Base-by-base conservation (phyloP, 345 rosid species). In the Schrenkiella parvula region DNA sequence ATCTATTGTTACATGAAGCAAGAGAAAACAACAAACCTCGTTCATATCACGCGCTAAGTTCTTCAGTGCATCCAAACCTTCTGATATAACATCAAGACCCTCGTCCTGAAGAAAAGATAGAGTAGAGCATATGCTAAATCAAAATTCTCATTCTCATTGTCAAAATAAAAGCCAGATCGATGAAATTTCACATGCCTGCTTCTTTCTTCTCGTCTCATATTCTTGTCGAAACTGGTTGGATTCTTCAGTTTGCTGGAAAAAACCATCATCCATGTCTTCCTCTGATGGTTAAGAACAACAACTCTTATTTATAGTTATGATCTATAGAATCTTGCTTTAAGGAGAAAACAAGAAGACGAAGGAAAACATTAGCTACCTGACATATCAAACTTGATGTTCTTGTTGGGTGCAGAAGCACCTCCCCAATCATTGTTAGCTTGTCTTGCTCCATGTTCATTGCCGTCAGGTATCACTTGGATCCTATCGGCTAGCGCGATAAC, bases 401-500 rank as follows among this genome's bases (percentile, higher is more conserved):
- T 85, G 78, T 75, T 58, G n/a, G 95, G 79, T 21, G 85, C 52
- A 41, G 89, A 84, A 77, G 82, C 57, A 48, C 78, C 71, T 64
- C 79, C 83, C 89, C 90, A 88, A 64, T 86, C 95, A 65, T 80
- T 63, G 41, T 42, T 86, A 15, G 79, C 69, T 46, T 81, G 80
- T 41, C 72, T 75, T 34, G 78, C 66, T 43, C 72, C 84, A 43
- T 53, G 12, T 4, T 71, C 44, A 44, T 66, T 62, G 44, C 86
- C 98, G 71, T 89, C 95, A 17, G 89, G 91, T 80, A 90, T 82
- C 10, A 72, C 85, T 73, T 86, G 80, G 66, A 90, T 82, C 85
- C 88, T 88, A 50, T 87, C 89, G 0, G 89, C 84, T 44, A 89
- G 26, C 0, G 75, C 70, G 65, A 89, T 81, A 75, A 91, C 91